Base-by-base conservation (phyloP, 1,139 yeast species). In the Pichia sp. region DNA sequence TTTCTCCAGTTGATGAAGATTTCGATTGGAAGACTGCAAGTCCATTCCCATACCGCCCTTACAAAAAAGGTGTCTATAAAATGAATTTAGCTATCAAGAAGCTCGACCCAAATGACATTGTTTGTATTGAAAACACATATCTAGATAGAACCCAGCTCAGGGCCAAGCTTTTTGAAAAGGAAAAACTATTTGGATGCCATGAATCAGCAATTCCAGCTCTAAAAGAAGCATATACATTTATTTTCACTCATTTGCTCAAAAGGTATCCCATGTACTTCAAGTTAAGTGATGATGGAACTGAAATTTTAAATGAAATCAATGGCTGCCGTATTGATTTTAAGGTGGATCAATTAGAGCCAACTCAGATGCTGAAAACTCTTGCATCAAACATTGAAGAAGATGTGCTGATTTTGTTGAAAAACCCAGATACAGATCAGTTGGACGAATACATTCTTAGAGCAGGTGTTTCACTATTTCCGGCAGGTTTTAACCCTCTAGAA, bases 401-500 rank as follows among this genome's bases (percentile, higher is more conserved):
- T 56, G 73, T 81, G 52, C 65, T 83, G 44, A 63, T 84, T 7
- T 56, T 84, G 51, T 59, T 75, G 49, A 75, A 72, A 47, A 83
- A 81, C 55, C 63, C 61, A 9, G 56, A 64, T 11, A 68, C 65
- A 36, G 70, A 68, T 11, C 72, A 71, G 38, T 6, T 29, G 4
- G 67, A 69, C 9, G 85, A 83, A 60, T 83, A 81, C 59, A 70
- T 71, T 47, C 69, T 81, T 56, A 73, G 82, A 49, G 84, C 77
- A 0, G 86, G 85, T 0, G 66, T 77, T 0, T 75, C 81, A 57
- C 79, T 79, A 3, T 83, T 81, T 64, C 88, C 94, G 0, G 81
- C 85, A 3, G 94, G 92, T 0, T 85, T 85, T 59, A 74, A 80
- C 52, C 92, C 90, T 2, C 56, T 60, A 6, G 71, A 67, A 36